Conservation (phyloP, 768 basidiomycete genomes). For the Suillus discolor region DNA sequence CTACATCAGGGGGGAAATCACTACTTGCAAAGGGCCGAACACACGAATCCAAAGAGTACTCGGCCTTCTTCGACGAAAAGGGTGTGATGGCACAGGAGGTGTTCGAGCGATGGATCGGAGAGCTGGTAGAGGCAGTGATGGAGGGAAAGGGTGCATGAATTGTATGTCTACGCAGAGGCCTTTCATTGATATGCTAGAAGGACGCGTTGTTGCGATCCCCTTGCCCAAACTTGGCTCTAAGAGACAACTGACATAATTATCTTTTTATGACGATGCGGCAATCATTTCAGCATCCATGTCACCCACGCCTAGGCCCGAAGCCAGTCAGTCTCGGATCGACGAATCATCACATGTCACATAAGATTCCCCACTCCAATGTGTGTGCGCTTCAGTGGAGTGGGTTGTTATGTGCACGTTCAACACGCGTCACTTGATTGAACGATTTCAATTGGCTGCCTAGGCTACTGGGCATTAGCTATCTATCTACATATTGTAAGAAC, state of each 20-base stretch:
- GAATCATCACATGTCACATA: too few species aligned
- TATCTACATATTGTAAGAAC: too few species aligned
- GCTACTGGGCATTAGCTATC: too few species aligned
- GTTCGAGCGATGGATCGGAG: slow-evolving; percentile 81
- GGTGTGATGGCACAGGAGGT: slow-evolving; percentile 76
- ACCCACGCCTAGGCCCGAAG: too few species aligned
- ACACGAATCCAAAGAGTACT: slow-evolving; percentile 58
- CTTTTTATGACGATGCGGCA: too few species aligned
- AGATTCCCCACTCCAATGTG: too few species aligned
- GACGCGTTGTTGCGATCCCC: neutral
- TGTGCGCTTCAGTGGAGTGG: too few species aligned
- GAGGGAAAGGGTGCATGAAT: slow-evolving; percentile 57
- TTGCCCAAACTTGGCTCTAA: neutral
- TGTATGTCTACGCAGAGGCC: neutral
- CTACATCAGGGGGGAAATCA: slow-evolving; percentile 84
- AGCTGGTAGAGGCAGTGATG: slow-evolving; percentile 71
- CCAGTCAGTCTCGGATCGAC: too few species aligned
- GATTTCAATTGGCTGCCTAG: too few species aligned
- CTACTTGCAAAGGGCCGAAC: slow-evolving; percentile 73
- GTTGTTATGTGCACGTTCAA: too few species aligned
- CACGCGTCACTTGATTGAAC: too few species aligned
- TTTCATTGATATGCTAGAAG: neutral
- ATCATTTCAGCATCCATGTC: too few species aligned
- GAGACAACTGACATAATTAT: neutral
- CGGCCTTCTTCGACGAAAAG: slow-evolving; percentile 78